Evolutionary conservation across 352 stramenopile genomes (phyloP), one percentile per base, ranked within the genome.

Genomic region (Thalassiosira gravida): DNA sequence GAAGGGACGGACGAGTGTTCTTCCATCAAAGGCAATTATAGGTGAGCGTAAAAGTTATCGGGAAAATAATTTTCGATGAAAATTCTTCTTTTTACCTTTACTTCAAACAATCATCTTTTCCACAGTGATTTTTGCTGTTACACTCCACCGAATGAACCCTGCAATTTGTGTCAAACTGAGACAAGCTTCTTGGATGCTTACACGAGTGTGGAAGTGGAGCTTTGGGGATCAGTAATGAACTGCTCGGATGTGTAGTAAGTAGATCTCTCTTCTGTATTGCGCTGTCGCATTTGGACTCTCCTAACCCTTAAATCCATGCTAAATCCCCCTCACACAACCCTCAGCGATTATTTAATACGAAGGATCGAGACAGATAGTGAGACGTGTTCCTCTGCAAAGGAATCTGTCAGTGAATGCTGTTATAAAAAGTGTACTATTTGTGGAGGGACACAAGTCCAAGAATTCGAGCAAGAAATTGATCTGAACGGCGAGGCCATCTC

Each of bases 351-450:
- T 39, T 72, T 88, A 42, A 71, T 88, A 42, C 55, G 74, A 63
- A 79, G 75, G 52, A 74, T 85, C 18, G 81, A 88, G 61, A 83
- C 69, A 18, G 70, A 85, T 24, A 83, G 63, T 67, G 67, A 80
- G 0, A 83, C 72, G 18, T 88, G 81, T 72, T 71, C 58, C n/a
- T 76, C 67, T 47, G 58, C 81, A 5, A 84, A 83, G 57, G 64
- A 88, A 30, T 64, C 70, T 39, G 67, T 66, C 9, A 46, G 44
- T 53, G 47, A 88, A 3, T 88, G 81, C 30, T 88, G 81, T 35
- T 88, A 88, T 47, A 70, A 88, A 30, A 88, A 83, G 44, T 88
- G 81, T 62, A 27, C 62, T 24, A 76, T 88, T 24, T 88, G 81
- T 63, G 58, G 24, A 35, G 65, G 35, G 22, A 74, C 67, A 49